phyloP scores from a whole-genome alignment of 2,329 filamentous ascomycete genomes.

The Arthroderma uncinatum region DNA sequence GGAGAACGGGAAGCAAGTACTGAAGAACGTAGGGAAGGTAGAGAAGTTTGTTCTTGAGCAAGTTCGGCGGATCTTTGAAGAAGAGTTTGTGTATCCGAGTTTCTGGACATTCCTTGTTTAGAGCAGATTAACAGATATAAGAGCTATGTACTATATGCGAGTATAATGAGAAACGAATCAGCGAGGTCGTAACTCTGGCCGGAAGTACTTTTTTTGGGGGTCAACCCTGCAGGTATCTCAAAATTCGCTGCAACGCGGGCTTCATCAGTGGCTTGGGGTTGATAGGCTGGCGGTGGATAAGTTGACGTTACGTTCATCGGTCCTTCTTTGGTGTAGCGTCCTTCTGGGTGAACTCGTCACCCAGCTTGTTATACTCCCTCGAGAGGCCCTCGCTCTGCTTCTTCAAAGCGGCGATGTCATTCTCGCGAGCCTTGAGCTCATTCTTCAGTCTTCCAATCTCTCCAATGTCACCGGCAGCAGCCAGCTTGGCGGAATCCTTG shows the following conservation, averaged over 20 bases:
- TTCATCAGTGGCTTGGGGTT: background rate
- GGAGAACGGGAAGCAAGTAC: conserved; percentile 80
- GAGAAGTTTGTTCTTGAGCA: conserved; percentile 96
- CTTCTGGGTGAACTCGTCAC: conserved; percentile 56
- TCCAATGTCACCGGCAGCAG: conserved; percentile 59
- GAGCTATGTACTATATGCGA: background rate
- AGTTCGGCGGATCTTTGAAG: conserved; percentile 92
- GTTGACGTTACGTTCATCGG: conserved; percentile 31
- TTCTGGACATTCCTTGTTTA: conserved; percentile 95
- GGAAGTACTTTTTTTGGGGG: background rate
- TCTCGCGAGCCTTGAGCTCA: conserved; percentile 61
- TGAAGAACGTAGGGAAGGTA: conserved; percentile 98
- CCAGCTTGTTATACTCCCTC: conserved; percentile 73
- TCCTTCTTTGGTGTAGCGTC: conserved; percentile 45
- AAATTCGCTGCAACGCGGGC: background rate
- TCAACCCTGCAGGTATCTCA: background rate
- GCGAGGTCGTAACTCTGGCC: background rate
- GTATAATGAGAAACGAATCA: background rate
- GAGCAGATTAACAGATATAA: background rate
- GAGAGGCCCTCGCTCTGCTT: conserved; percentile 79
- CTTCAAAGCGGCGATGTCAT: conserved; percentile 76
- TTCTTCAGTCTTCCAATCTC: conserved; percentile 66
- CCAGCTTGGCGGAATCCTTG: conserved; percentile 62
- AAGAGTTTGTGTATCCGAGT: conserved; percentile 96
- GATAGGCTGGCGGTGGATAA: background rate